phyloP scores from a whole-genome alignment of 1,139 yeast species.

The Blastobotrys arbuscula region DNA sequence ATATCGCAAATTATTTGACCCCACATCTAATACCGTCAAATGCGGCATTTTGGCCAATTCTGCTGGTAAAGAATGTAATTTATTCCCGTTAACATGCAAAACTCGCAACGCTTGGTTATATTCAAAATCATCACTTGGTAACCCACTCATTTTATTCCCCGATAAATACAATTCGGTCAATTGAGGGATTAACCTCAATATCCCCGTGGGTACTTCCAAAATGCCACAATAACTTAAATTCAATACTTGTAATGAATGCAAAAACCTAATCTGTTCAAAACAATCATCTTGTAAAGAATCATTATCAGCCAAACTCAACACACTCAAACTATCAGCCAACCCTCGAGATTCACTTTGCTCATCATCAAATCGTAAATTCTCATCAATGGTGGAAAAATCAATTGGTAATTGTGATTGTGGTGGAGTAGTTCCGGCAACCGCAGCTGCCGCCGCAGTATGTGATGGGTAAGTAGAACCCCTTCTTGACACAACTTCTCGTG shows the following conservation, averaged over 20 bases:
- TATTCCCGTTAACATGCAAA: conserved; percentile 74
- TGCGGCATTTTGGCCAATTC: conserved; percentile 68
- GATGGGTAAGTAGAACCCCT: conserved; percentile 20
- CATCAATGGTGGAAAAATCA: conserved; percentile 2
- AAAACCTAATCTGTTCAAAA: conserved; percentile 60
- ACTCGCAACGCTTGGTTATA: conserved; percentile 52
- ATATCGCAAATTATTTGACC: conserved; percentile 84
- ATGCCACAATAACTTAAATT: conserved; percentile 82
- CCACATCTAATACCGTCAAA: conserved; percentile 76
- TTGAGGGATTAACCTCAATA: conserved; percentile 50
- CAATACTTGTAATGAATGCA: conserved; percentile 54
- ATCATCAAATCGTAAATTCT: background rate
- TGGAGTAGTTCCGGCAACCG: conserved; percentile 4
- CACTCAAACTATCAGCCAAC: conserved; percentile 40
- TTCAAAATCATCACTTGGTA: conserved; percentile 84
- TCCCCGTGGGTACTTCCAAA: conserved; percentile 73
- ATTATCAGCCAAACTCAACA: conserved; percentile 74
- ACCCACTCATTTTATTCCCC: conserved; percentile 72
- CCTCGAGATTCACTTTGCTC: background rate
- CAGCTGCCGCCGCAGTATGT: conserved; percentile 1
- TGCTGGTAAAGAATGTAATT: conserved; percentile 81
- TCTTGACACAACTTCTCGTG: conserved; percentile 22
- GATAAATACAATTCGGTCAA: conserved; percentile 71
- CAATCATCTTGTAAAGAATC: conserved; percentile 65
- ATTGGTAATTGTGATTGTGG: background rate